Conservation (phyloP, 176 grass and related monocot genomes). For the Oryza glumipatula region DNA sequence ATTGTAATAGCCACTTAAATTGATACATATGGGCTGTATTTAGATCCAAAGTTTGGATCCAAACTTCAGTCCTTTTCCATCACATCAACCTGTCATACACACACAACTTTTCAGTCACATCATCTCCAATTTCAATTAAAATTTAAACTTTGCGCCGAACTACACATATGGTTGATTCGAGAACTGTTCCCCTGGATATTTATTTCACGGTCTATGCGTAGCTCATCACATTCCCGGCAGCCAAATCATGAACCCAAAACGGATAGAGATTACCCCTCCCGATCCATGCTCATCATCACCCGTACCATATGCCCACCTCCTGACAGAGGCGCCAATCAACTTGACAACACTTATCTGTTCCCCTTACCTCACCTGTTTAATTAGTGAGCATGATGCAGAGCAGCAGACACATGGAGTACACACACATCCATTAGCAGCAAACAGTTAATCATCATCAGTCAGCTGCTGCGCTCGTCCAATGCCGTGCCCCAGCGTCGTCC, state of each 20-base stretch:
- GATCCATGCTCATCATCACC: neutral
- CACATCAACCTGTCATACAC: too few relatives aligned
- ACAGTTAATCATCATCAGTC: neutral
- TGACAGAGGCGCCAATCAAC: neutral
- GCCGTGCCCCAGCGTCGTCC: constrained; percentile 21
- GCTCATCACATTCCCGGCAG: neutral
- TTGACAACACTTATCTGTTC: neutral
- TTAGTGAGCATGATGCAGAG: neutral
- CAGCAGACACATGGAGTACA: neutral
- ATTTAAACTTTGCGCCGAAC: too few relatives aligned
- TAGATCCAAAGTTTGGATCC: too few relatives aligned
- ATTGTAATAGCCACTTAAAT: too few relatives aligned
- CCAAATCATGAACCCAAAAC: neutral
- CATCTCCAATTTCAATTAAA: too few relatives aligned
- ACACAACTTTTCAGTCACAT: too few relatives aligned
- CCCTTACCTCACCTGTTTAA: too few relatives aligned
- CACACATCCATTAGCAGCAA: neutral
- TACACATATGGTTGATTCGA: too few relatives aligned
- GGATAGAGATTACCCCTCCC: neutral
- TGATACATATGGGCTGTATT: too few relatives aligned
- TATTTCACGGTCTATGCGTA: neutral
- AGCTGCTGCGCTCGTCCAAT: constrained; percentile 9
- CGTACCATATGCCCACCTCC: neutral
- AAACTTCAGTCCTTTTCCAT: too few relatives aligned
- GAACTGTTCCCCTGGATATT: neutral